Base-by-base conservation (phyloP, 176 grass and related monocot species). In the Triticum dicoccoides region DNA sequence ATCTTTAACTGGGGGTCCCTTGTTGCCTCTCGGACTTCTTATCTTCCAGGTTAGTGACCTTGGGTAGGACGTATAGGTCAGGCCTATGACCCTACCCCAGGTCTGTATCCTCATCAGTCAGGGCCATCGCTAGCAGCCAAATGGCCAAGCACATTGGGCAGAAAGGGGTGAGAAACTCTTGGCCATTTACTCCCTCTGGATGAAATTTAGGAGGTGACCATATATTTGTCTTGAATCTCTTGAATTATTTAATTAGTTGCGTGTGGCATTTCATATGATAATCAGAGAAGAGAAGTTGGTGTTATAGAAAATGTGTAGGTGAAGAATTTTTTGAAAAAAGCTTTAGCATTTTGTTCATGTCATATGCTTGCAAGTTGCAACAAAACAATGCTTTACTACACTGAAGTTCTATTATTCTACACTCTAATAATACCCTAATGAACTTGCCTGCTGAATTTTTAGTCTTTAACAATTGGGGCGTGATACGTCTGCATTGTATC, bases 111-210 rank as follows among this genome's bases (percentile, higher is more conserved):
- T 25, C 25, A 25, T 25, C 25, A 25, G 93, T 95, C 56, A 93
- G 91, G 7, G 93, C 93, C 2, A 98, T 98, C 47, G 86, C 96
- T 24, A 98, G 93, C 20, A 91, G 93, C 10, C 96, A 98, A 86
- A 98, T 98, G 33, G 86, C 93, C 0, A 91, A 98, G 81, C 89
- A 95, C 87, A 91, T 98, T 54, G 93, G 96, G 2, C 87, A 91
- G 10, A 98, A 95, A 88, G 96, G 96, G 88, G 93, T 95, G 61
- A 84, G 83, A 3, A 80, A 10, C 66, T 38, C 66, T 67, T 51
- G 68, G 14, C 44, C 11, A 13, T 0, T 30, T 30, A 35, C 38
- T 39, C 38, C 34, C 34, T 35, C 34, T 35, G 8, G 38, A 39
- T 39, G 38, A 39, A 39, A 39, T 8, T 39, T 39, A 39, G 38